These are phyloP conservation scores for Betula pendula DNA, from an alignment of 306 rosid genomes.

Conservation along the genomic window DNA sequence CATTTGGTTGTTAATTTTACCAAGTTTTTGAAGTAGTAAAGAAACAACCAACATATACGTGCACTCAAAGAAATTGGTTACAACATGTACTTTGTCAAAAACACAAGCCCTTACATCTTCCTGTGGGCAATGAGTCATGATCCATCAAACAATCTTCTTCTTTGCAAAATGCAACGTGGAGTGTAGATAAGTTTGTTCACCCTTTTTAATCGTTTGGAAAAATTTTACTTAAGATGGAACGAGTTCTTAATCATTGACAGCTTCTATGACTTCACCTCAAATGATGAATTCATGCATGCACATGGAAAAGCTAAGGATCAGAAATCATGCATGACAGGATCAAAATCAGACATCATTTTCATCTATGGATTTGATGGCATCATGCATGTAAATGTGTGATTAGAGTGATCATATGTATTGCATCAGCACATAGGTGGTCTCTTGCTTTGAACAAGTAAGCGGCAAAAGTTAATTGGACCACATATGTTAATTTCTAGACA, in stretches of 20 bases:
- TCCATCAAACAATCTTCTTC: not conserved
- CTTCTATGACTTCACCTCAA: constrained; percentile 26
- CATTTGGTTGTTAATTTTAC: not conserved
- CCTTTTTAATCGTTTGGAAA: constrained; percentile 24
- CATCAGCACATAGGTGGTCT: constrained; percentile 5
- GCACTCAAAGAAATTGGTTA: constrained; percentile 1
- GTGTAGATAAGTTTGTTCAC: not conserved
- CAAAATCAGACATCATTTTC: constrained; percentile 42
- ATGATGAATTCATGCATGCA: constrained; percentile 27
- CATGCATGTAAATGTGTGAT: constrained; percentile 27
- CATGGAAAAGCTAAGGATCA: constrained; percentile 24
- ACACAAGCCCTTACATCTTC: not conserved
- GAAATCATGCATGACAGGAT: constrained; percentile 18
- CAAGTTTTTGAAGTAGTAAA: not conserved
- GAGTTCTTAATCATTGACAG: constrained; percentile 16
- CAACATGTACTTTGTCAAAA: not conserved
- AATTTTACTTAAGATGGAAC: constrained; percentile 23
- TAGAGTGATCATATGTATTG: constrained; percentile 11
- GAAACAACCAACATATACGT: not conserved
- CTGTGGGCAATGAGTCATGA: not conserved
- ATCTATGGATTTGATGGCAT: constrained; percentile 17
- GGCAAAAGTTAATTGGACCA: no score
- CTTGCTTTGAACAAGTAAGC: no score
- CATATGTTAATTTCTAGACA: no score
- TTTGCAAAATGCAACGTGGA: not conserved